Evolutionary conservation across 2,329 filamentous ascomycete species (phyloP).

Genomic region (Arthrobotrys sphaeroides): DNA sequence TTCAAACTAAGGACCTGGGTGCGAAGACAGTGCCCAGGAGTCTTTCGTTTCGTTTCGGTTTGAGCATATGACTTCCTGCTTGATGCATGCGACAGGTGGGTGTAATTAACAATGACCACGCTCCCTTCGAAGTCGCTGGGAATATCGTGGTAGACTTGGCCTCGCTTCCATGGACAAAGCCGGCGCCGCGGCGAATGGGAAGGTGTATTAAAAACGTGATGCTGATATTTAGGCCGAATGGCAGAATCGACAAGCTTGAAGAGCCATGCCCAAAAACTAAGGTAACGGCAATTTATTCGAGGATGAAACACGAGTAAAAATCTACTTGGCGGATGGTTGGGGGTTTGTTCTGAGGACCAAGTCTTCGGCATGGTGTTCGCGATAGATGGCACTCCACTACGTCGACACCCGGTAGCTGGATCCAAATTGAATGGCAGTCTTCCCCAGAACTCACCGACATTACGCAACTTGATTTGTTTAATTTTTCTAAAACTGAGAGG

Average conservation of each 20-base stretch:
- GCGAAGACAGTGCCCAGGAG: conserved; percentile 7
- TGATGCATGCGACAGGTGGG: conserved; percentile 21
- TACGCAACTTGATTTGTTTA: too few relatives aligned
- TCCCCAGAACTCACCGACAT: too few relatives aligned
- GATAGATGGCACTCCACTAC: not conserved
- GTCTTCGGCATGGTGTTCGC: not conserved
- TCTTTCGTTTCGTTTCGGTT: conserved; percentile 52
- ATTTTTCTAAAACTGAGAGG: too few relatives aligned
- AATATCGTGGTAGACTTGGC: conserved; percentile 29
- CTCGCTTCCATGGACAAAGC: conserved; percentile 40
- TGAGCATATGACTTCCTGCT: conserved; percentile 51
- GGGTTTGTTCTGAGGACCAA: not conserved
- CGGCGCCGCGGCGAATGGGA: conserved; percentile 28
- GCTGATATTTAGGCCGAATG: conserved; percentile 31
- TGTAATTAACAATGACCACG: conserved; percentile 35
- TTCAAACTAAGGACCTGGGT: conserved; percentile 6
- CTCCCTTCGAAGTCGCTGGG: conserved; percentile 17
- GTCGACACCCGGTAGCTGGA: not conserved
- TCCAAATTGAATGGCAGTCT: too few relatives aligned
- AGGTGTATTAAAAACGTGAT: conserved; percentile 16
- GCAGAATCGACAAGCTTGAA: conserved; percentile 19
- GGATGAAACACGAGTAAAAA: conserved; percentile 29
- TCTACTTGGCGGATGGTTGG: not conserved
- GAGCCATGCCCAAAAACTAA: conserved; percentile 16
- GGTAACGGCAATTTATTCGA: conserved; percentile 34